Percentiles rank a stretch among this genome's conserved stretches.
phyloP scores from a whole-genome alignment of 2,329 filamentous ascomycete genomes.

The Hysterium pulicare region DNA sequence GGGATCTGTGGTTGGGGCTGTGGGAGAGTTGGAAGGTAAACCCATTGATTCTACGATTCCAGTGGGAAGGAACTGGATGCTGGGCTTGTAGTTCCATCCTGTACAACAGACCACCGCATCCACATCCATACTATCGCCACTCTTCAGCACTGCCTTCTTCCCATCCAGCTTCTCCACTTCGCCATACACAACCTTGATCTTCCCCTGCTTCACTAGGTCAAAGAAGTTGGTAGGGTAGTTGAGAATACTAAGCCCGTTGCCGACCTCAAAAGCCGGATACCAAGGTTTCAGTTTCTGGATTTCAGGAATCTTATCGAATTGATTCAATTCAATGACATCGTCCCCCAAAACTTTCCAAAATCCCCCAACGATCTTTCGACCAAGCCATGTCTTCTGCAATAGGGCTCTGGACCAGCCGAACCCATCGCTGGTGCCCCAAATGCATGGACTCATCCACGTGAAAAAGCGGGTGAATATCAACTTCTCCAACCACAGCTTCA shows the following conservation, averaged over 20 bases:
- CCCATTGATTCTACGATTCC: slow-evolving; percentile 46
- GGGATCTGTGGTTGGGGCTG: slow-evolving; percentile 31
- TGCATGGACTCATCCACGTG: slow-evolving; percentile 72
- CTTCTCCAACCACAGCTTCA: slow-evolving; percentile 67
- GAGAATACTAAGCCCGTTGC: slow-evolving; percentile 56
- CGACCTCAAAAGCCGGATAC: slow-evolving; percentile 50
- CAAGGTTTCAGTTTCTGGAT: slow-evolving; percentile 43
- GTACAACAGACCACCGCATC: slow-evolving; percentile 56
- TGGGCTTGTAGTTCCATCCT: slow-evolving; percentile 54
- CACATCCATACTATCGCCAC: slow-evolving; percentile 42
- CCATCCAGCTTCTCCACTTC: slow-evolving; percentile 51
- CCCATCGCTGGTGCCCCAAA: slow-evolving; percentile 65
- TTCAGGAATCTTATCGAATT: slow-evolving; percentile 43
- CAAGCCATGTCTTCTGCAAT: slow-evolving; percentile 56
- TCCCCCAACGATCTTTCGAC: slow-evolving; percentile 52
- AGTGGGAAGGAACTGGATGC: slow-evolving; percentile 47
- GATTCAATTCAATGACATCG: slow-evolving; percentile 50
- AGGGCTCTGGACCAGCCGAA: slow-evolving; percentile 54
- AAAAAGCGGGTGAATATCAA: slow-evolving; percentile 64
- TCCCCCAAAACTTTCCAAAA: slow-evolving; percentile 57
- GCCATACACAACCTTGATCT: slow-evolving; percentile 54
- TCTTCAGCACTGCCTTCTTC: slow-evolving; percentile 45
- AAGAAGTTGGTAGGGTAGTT: slow-evolving; percentile 60
- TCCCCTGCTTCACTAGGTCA: slow-evolving; percentile 52
- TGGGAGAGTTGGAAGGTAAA: slow-evolving; percentile 37